Evolutionary conservation across 2,329 filamentous ascomycete species (phyloP).

Genomic region (Xylariaceae sp.): DNA sequence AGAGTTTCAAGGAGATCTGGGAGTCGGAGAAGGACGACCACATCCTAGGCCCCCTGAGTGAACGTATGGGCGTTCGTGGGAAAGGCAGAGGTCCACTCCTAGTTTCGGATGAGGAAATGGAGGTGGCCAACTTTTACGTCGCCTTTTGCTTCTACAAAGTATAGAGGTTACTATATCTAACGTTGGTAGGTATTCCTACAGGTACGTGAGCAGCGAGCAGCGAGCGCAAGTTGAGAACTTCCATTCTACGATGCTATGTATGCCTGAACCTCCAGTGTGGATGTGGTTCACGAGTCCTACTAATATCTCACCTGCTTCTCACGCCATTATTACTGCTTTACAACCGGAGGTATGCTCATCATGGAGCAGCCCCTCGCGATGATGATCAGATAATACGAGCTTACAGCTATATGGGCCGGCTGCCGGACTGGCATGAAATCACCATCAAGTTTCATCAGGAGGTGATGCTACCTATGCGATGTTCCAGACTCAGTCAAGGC

Average conservation of each 20-base stretch:
- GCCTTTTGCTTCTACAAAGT: constrained; percentile 98
- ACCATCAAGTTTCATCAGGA: neutral
- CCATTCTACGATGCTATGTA: neutral
- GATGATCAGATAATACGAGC: too few species aligned
- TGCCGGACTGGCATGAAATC: neutral
- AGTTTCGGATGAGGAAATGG: constrained; percentile 82
- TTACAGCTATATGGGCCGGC: neutral
- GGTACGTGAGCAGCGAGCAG: neutral
- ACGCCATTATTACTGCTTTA: neutral
- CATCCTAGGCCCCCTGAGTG: constrained; percentile 75
- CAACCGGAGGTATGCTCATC: neutral
- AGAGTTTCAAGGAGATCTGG: constrained; percentile 87
- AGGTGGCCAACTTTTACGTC: constrained; percentile 86
- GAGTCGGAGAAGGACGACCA: constrained; percentile 81
- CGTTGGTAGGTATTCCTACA: neutral
- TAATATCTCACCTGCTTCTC: neutral
- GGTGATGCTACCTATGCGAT: neutral
- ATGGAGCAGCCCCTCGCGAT: neutral
- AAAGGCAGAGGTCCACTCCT: constrained; percentile 60
- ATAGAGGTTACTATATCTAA: constrained; percentile 35
- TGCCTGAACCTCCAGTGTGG: neutral
- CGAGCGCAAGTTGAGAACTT: neutral
- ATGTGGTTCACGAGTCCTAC: neutral
- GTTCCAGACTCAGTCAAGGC: neutral
- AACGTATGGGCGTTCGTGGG: constrained; percentile 90